Percentiles rank a stretch among this genome's conserved stretches.
Evolutionary conservation across 2,329 filamentous ascomycete species (phyloP).

Genomic region (Colletotrichum sp.): DNA sequence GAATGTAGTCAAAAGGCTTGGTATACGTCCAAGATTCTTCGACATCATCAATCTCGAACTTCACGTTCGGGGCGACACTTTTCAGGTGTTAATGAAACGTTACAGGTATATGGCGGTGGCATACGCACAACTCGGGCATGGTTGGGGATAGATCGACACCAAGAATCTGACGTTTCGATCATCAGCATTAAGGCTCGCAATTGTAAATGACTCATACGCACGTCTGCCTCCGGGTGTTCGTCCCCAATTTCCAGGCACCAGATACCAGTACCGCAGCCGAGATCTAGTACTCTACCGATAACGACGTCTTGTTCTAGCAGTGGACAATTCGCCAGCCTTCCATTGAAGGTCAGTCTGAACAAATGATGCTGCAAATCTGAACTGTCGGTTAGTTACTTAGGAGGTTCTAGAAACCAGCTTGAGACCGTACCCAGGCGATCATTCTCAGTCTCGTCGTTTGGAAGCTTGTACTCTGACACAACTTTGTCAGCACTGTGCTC

Average conservation of each 20-base stretch:
- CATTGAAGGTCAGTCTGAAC: conserved; percentile 32
- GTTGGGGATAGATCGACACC: conserved; percentile 37
- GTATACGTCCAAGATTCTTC: conserved; percentile 36
- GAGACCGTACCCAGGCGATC: conserved; percentile 24
- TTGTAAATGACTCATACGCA: conserved; percentile 12
- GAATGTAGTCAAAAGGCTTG: conserved; percentile 36
- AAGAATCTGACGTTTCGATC: conserved; percentile 7
- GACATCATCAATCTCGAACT: conserved; percentile 44
- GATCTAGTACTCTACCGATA: conserved; percentile 21
- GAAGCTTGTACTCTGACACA: conserved; percentile 24
- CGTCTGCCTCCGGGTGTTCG: conserved; percentile 31
- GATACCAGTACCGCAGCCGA: conserved; percentile 7
- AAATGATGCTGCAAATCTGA: conserved; percentile 39
- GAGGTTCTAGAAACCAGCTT: too few relatives aligned
- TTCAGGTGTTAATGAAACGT: too few relatives aligned
- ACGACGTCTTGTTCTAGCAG: too few relatives aligned
- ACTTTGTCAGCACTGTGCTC: too few relatives aligned
- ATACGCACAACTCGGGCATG: conserved; percentile 31
- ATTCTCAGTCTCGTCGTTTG: conserved; percentile 30
- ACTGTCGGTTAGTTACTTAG: too few relatives aligned
- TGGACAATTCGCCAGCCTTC: conserved; percentile 26
- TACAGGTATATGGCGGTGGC: too few relatives aligned
- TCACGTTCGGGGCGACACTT: conserved; percentile 23
- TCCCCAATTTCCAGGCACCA: conserved; percentile 23
- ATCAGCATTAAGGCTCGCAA: too few relatives aligned